Evolutionary conservation across 768 basidiomycete genomes (phyloP), one percentile per base, ranked within the genome.

Genomic region (Rhodocollybia butyracea): DNA sequence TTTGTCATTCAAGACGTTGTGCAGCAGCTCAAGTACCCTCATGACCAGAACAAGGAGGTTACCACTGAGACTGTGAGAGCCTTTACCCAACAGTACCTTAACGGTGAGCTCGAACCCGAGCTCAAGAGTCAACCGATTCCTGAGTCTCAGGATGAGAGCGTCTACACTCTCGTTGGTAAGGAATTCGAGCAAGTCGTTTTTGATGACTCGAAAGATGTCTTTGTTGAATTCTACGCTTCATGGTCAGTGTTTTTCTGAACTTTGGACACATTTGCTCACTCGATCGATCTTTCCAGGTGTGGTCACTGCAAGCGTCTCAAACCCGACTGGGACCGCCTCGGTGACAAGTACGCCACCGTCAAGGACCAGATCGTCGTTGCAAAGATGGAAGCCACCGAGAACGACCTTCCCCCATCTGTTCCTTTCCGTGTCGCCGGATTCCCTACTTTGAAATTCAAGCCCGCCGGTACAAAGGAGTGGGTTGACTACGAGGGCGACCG

Each of bases 361-460:
- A 86, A 88, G 72, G 87, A 94, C 66, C 81, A 80, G 34, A 63
- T 97, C 54, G 61, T 84, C 63, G 94, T 96, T 69, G 95, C 94
- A 65, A 98, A 98, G 75, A 86, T 98, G 76, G 97, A 99, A 61
- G 92, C 94, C 2, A 88, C 87, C 57, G 94, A 97, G 73, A 99
- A 99, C 69, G 97, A 99, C 69, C 80, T 99, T 15, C 96, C 97
- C 45, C 77, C 86, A 19, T 82, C 82, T n/a, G 83, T 88, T 57
- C 84, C 88, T 30, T 98, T 99, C 91, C 84, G 86, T 51, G 73
- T 98, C 57, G 64, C 76, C 54, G 91, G 93, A 38, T 94, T 93
- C 88, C 96, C 97, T 7, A 98, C 97, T 5, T 68, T 98, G 66
- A 98, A 98, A 70, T 96, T 99, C 82, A 95, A 94, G 76, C 80